Conservation (phyloP, 2,329 filamentous ascomycete species). For the Pseudocercospora fijiensis region DNA sequence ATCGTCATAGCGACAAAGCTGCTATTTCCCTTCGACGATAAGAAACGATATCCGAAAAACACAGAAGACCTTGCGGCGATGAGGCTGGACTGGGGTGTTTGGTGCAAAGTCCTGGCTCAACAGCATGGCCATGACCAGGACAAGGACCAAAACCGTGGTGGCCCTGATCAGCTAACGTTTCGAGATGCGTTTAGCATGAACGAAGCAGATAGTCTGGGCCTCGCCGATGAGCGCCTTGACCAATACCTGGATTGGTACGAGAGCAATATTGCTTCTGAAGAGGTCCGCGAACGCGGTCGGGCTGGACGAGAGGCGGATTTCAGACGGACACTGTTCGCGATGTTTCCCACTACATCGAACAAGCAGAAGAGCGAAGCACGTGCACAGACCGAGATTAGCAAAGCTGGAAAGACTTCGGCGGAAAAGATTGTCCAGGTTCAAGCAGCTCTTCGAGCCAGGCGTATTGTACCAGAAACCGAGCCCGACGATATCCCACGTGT, state of each 20-base stretch:
- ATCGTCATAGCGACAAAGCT: conserved; percentile 77
- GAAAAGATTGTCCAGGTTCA: conserved; percentile 48
- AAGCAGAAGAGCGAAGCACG: conserved; percentile 12
- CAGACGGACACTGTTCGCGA: conserved; percentile 41
- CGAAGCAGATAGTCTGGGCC: conserved; percentile 61
- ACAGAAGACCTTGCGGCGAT: conserved; percentile 58
- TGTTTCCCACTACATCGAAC: conserved; percentile 41
- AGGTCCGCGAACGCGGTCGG: conserved; percentile 38
- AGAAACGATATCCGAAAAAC: conserved; percentile 52
- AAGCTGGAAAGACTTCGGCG: conserved; percentile 21
- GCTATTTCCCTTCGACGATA: conserved; percentile 69
- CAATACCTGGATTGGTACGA: conserved; percentile 80
- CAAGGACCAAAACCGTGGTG: conserved; percentile 8
- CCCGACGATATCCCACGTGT: conserved; percentile 43
- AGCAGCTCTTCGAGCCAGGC: conserved; percentile 41
- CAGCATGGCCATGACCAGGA: conserved; percentile 24
- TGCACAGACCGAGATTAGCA: conserved; percentile 19
- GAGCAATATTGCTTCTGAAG: conserved; percentile 59
- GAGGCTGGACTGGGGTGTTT: conserved; percentile 70
- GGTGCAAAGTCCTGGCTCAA: conserved; percentile 53
- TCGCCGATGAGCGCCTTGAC: conserved; percentile 64
- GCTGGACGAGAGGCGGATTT: conserved; percentile 42
- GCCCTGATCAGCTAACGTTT: conserved; percentile 33
- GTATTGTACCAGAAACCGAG: conserved; percentile 40
- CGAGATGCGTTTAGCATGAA: conserved; percentile 54